Base-by-base conservation (phyloP, 2,329 filamentous ascomycete species). In the Alternaria panax region DNA sequence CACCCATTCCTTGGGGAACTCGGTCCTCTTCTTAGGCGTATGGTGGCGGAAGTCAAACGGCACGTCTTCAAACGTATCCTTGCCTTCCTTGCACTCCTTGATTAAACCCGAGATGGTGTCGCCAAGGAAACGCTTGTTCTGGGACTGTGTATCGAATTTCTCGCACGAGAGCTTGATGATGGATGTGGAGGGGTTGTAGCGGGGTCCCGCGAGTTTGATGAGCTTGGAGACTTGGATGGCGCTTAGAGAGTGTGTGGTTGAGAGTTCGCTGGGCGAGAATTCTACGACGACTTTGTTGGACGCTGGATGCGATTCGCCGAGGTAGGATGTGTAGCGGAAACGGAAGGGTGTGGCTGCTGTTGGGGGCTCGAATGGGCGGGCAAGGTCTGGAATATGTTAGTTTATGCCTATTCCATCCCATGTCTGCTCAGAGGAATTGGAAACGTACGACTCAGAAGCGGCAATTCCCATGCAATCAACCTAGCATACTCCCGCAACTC, bases 261-360 rank as follows among this genome's bases (percentile, higher is more conserved):
- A 81, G 62, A 97, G 81, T 79, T 97, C 92, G 56, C 80, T 79
- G 16, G 91, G 89, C 64, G 85, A 87, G 80, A 98, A 96, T 76
- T 97, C 92, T 55, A 98, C 88, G 12, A 98, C 93, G 20, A 99
- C 93, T 83, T 99, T 99, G 75, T 88, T 89, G 79, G 93, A 88
- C 3, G 94, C 92, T 0, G 95, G 94, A 80, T 99, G 96, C 56
- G 87, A 83, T 80, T 98, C 95, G 71, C 94, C 94, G 86, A 99
- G 90, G 81, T 98, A 98, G 36, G 90, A 93, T 16, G 95, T 99
- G 83, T 97, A 97, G 72, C 95, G 90, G 88, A 97, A 99, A 71
- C 94, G 90, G 58, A 99, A 87, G 45, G 92, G 88, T 69, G 91
- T 85, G 45, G 87, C 79, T 28, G 84, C 78, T 14, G 86, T 84